Base-by-base conservation (phyloP, 1,284 basidiomycete genomes). In the Trichosporon ovoides region DNA sequence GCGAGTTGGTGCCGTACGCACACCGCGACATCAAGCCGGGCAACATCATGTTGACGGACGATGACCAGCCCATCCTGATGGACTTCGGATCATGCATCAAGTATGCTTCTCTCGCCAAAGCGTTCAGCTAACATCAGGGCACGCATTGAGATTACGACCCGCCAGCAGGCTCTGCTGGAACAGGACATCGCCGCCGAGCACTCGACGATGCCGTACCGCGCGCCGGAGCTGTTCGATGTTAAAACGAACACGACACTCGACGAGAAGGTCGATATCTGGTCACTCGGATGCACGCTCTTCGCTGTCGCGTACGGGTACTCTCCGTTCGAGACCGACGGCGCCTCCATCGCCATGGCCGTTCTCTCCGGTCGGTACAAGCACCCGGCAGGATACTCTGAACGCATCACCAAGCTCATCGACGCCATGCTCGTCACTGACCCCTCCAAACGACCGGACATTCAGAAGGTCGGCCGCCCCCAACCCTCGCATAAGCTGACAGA, bases 21-120 rank as follows among this genome's bases (percentile, higher is more conserved):
- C 96, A 98, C 79, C 82, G 96, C 59, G 95, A 99, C 78, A 81
- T 98, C 70, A 98, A 99, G 78, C 96, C 95, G 38, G 93, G 87
- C 36, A 98, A 98, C 74, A 83, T 98, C 58, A 98, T 98, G 94
- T 83, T 98, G 58, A 83, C 91, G 7, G 93, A 97, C 69, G 90
- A 96, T 59, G 91, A 89, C 6, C 84, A 85, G 12, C 89, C 93
- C 0, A 89, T 98, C 63, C 83, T 99, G 16, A 98, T 98, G 95
- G 95, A 99, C 79, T 95, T 99, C 78, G 95, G 95, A 14, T 95
- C 91, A 63, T 85, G 73, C 2, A 73, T 73, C 54, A 77, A 77
- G 74, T 74, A 43, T 51, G 74, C 57, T 18, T 13, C 1, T 7
- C 16, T 20, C 22, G 33, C 10, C 37, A 11, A 19, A 16, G 12